Percentiles rank a stretch among this genome's conserved stretches.
Conservation (phyloP, 2,329 filamentous ascomycete species). For the Fusarium zealandicum region DNA sequence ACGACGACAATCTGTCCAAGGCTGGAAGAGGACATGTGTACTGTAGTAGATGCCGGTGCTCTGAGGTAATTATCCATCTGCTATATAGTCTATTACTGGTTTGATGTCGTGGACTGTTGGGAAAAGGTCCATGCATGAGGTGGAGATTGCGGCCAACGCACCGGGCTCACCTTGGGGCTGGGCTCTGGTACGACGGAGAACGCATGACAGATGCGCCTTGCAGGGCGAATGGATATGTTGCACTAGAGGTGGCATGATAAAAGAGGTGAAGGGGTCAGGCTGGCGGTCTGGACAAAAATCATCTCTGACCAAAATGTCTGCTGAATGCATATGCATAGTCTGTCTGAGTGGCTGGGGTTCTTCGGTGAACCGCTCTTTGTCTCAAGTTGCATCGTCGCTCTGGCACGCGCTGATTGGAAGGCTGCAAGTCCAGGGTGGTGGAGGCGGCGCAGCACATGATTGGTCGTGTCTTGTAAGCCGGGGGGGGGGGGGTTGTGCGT, state of each 20-base stretch:
- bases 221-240: constrained; percentile 15
- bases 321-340: constrained; percentile 33
- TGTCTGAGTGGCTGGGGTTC: constrained; percentile 23
- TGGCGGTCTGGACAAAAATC: neutral
- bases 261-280: neutral
- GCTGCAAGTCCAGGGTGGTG: constrained; percentile 20
- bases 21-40: constrained; percentile 27
- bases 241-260: constrained; percentile 12
- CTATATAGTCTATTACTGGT: neutral
- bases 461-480: constrained; percentile 29
- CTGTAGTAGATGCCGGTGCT: constrained; percentile 19
- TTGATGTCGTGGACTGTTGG: constrained; percentile 35
- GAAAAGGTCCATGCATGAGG: constrained; percentile 31
- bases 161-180: constrained; percentile 25
- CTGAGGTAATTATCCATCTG: no score
- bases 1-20: constrained; percentile 20
- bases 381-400: constrained; percentile 10
- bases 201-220: constrained; percentile 12
- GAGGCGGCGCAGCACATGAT: constrained; percentile 41
- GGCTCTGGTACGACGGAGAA: constrained; percentile 22
- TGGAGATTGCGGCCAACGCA: constrained; percentile 38
- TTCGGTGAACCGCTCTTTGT: constrained; percentile 3
- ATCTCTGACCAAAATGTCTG: neutral
- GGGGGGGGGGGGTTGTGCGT: constrained; percentile 33
- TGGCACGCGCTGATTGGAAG: constrained; percentile 39